A percentile compares a stretch with the other conserved stretches of the same genome.
These are phyloP conservation scores for Orbilia quercus DNA, from an alignment of 2,329 filamentous ascomycete species.

Conservation along the genomic window DNA sequence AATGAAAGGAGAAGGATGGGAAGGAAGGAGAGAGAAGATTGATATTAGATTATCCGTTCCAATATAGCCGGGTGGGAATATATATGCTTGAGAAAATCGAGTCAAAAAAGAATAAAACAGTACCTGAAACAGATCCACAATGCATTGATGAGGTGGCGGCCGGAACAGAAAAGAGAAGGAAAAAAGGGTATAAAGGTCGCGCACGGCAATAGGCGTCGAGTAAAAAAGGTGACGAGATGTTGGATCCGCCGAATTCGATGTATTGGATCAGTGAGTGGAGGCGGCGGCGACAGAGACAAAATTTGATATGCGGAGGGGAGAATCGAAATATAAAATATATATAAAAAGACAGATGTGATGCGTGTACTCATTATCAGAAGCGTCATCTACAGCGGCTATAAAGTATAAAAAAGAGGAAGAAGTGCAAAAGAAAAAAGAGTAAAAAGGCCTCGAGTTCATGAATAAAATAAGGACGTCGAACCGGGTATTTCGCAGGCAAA, in stretches of 20 bases:
- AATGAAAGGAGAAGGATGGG: constrained; percentile 35
- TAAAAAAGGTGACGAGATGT: constrained; percentile 32
- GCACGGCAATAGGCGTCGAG: background rate
- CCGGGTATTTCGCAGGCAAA: constrained; percentile 54
- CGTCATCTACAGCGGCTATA: constrained; percentile 55
- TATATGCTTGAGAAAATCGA: constrained; percentile 41
- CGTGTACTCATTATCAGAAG: constrained; percentile 57
- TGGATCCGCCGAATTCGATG: constrained; percentile 44
- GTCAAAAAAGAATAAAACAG: constrained; percentile 13
- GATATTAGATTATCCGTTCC: constrained; percentile 57
- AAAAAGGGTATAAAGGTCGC: constrained; percentile 24
- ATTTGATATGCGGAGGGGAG: constrained; percentile 39
- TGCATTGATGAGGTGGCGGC: constrained; percentile 49
- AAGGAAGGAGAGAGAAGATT: too few species aligned
- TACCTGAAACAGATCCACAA: constrained; percentile 32
- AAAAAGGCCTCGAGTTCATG: constrained; percentile 43
- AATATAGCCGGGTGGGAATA: constrained; percentile 54
- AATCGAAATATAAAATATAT: constrained; percentile 36
- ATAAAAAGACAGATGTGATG: constrained; percentile 45
- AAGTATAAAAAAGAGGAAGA: constrained; percentile 37
- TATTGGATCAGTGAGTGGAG: background rate
- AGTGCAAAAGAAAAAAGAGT: constrained; percentile 32
- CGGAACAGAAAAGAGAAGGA: constrained; percentile 31
- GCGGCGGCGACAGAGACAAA: constrained; percentile 1
- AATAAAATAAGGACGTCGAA: constrained; percentile 35